phyloP scores from a whole-genome alignment of 345 rosid genomes.

The Heritiera littoralis region DNA sequence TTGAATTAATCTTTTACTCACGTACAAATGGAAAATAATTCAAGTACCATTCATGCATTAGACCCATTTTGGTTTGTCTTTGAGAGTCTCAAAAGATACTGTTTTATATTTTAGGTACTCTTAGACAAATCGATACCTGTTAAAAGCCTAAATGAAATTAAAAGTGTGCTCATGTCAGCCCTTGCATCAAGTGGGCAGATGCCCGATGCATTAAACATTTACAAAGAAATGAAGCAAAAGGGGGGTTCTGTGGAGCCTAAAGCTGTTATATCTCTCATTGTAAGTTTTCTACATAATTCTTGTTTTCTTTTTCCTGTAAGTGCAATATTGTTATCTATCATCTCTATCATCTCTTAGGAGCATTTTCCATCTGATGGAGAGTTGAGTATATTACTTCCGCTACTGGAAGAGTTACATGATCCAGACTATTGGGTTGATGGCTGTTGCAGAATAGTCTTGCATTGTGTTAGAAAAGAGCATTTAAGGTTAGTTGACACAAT shows the following conservation, averaged over 20 bases:
- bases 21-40: constrained; percentile 6
- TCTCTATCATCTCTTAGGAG: constrained; percentile 44
- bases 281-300: constrained; percentile 39
- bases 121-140: constrained; percentile 44
- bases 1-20: neutral
- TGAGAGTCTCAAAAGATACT: neutral
- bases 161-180: constrained; percentile 60
- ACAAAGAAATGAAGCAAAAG: constrained; percentile 63
- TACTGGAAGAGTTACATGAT: constrained; percentile 62
- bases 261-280: constrained; percentile 66
- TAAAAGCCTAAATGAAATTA: constrained; percentile 53
- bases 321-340: neutral
- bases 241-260: constrained; percentile 57
- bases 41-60: constrained; percentile 6
- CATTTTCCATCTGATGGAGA: constrained; percentile 47
- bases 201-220: constrained; percentile 62
- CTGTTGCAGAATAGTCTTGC: constrained; percentile 57
- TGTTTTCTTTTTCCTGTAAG: constrained; percentile 2
- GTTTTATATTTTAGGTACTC: constrained; percentile 51
- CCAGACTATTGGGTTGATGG: constrained; percentile 57
- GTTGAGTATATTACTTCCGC: constrained; percentile 44
- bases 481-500: constrained; percentile 44
- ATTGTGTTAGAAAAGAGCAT: constrained; percentile 53
- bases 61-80: neutral
- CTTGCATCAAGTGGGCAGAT: constrained; percentile 66